These are phyloP conservation scores for Colletotrichum australisinense DNA, from an alignment of 2,329 filamentous ascomycete genomes.

Conservation along the genomic window DNA sequence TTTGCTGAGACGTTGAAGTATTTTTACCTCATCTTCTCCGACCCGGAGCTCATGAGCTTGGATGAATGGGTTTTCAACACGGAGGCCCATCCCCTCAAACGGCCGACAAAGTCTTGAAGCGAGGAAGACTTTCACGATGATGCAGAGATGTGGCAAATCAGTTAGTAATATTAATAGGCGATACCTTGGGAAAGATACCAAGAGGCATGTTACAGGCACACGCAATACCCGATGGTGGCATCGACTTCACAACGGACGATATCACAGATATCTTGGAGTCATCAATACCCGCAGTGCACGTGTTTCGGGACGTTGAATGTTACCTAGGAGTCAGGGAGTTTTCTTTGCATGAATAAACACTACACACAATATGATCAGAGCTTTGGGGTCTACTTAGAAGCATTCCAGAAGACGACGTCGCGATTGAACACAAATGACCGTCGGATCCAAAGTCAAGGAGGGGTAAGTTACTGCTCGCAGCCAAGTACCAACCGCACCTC, in stretches of 20 bases:
- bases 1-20: slow-evolving; percentile 81
- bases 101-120: slow-evolving; percentile 6
- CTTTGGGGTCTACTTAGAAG: neutral
- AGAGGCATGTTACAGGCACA: neutral
- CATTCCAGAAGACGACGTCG: neutral
- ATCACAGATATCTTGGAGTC: neutral
- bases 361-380: neutral
- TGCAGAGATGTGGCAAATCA: neutral
- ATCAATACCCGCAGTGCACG: neutral
- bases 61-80: slow-evolving; percentile 75
- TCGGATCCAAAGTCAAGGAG: neutral
- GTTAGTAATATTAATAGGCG: slow-evolving; percentile 13
- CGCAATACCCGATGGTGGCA: neutral
- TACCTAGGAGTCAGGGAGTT: neutral
- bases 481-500: neutral
- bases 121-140: neutral
- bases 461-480: neutral
- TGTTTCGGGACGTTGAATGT: no score
- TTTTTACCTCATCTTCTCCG: slow-evolving; percentile 78
- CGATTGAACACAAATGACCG: neutral
- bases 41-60: slow-evolving; percentile 70
- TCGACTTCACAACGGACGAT: neutral
- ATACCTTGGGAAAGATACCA: neutral
- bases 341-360: neutral
- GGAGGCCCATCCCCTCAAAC: slow-evolving; percentile 59